A percentile compares a stretch with the other conserved stretches of the same genome.
These are phyloP conservation scores for Datura wrightii DNA, from an alignment of 257 asterid genomes.

Conservation along the genomic window DNA sequence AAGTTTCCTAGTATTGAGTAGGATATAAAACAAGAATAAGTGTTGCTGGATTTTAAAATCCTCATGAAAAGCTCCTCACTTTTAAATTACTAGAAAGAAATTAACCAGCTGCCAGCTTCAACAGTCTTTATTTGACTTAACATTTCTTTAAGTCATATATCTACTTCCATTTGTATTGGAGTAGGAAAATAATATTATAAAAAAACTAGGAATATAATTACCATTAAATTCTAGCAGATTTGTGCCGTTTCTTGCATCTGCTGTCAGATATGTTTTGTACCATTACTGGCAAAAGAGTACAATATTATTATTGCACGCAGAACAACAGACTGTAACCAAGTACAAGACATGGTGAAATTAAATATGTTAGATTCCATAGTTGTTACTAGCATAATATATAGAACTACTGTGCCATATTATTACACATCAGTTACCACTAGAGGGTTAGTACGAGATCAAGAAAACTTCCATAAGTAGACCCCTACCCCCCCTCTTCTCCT, in stretches of 20 bases:
- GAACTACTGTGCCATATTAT: neutral
- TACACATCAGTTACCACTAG: neutral
- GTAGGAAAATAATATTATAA: neutral
- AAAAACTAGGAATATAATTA: neutral
- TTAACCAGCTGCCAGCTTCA: neutral
- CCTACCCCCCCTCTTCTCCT: neutral
- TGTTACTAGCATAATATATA: neutral
- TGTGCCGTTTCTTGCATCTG: neutral
- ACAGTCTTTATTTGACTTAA: conserved; percentile 26
- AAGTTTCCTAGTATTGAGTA: neutral
- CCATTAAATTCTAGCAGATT: conserved; percentile 2
- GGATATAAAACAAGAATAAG: neutral
- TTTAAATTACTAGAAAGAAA: neutral
- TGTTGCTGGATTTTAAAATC: neutral
- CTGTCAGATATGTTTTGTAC: neutral
- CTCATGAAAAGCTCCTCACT: neutral
- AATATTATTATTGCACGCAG: neutral
- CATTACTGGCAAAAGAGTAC: too few relatives aligned
- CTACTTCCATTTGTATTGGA: neutral
- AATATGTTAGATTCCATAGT: neutral
- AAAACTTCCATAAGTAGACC: too few relatives aligned
- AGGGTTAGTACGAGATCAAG: neutral
- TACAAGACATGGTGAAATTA: neutral
- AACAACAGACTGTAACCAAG: neutral
- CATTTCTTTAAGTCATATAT: conserved; percentile 15